Evolutionary conservation across 805 yeast species (phyloP).

Genomic region (Wickerhamiella nectarea): DNA sequence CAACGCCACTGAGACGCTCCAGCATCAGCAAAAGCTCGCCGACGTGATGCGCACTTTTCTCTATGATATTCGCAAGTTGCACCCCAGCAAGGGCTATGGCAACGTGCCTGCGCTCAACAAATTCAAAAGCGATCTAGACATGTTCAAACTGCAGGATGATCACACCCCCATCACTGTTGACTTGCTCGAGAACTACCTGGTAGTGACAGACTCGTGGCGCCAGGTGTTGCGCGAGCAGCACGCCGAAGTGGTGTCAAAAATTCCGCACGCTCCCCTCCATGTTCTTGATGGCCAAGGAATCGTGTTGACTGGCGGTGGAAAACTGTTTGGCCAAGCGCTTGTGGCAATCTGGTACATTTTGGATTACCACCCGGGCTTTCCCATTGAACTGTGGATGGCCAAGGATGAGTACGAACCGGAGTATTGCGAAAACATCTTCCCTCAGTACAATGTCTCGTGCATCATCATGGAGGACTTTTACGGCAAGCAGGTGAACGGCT

Average conservation of each 20-base stretch:
- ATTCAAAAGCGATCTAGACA: neutral
- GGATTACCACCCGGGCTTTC: conserved; percentile 48
- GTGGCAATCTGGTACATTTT: conserved; percentile 53
- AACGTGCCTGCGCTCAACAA: neutral
- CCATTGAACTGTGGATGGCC: conserved; percentile 75
- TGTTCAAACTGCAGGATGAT: neutral
- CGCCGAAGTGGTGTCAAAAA: neutral
- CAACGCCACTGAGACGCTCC: neutral
- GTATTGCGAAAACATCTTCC: conserved; percentile 51
- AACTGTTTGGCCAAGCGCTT: conserved; percentile 56
- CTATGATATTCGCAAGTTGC: neutral
- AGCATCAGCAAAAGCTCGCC: conserved; percentile 1
- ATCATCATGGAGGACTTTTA: conserved; percentile 47
- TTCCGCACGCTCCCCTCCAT: neutral
- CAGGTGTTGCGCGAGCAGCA: conserved; percentile 1
- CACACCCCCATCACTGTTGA: neutral
- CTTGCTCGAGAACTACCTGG: conserved; percentile 1
- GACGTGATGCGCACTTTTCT: conserved; percentile 1
- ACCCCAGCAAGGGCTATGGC: conserved; percentile 4
- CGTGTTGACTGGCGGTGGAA: conserved; percentile 71
- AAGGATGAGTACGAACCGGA: conserved; percentile 59
- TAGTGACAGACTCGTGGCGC: neutral
- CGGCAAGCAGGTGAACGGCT: conserved; percentile 37
- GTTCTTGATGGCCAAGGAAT: conserved; percentile 33
- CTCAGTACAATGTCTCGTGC: conserved; percentile 51